Evolutionary conservation across 345 rosid genomes (phyloP).

Genomic region (Raphanus raphanistrum): DNA sequence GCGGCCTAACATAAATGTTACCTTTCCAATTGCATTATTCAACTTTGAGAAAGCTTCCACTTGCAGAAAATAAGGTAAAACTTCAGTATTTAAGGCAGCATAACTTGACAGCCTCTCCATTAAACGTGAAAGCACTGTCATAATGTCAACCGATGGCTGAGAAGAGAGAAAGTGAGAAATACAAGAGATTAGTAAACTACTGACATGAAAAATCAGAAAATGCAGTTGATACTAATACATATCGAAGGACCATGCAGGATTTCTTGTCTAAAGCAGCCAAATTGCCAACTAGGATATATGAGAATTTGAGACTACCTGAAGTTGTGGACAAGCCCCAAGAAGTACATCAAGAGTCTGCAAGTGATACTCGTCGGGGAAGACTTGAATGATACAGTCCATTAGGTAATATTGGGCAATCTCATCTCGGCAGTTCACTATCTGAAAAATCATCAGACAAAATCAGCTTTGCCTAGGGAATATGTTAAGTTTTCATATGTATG

Average conservation of each 20-base stretch:
- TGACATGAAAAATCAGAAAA: not conserved
- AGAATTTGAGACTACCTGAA: conserved; percentile 62
- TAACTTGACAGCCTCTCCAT: conserved; percentile 98
- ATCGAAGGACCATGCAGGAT: not conserved
- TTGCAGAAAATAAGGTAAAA: conserved; percentile 93
- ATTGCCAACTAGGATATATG: conserved; percentile 9
- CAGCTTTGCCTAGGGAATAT: conserved; percentile 13
- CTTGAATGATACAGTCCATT: conserved; percentile 99
- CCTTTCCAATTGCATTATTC: conserved; percentile 97
- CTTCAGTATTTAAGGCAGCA: conserved; percentile 88
- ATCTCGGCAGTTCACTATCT: conserved; percentile 98
- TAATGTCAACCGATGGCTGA: conserved; percentile 95
- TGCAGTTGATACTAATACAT: conserved; percentile 1
- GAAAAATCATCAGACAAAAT: conserved; percentile 34
- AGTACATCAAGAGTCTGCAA: conserved; percentile 95
- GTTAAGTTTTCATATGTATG: conserved; percentile 6
- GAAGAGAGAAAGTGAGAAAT: conserved; percentile 25
- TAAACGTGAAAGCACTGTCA: conserved; percentile 90
- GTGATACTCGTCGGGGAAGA: conserved; percentile 98
- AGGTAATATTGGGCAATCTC: conserved; percentile 91
- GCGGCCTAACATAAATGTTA: conserved; percentile 31
- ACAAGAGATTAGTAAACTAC: not conserved
- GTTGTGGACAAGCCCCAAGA: conserved; percentile 94
- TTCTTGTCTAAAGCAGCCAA: conserved; percentile 16
- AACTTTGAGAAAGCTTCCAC: conserved; percentile 98